These are phyloP conservation scores for Sarocladium strictum DNA, from an alignment of 2,329 filamentous ascomycete genomes.

Conservation along the genomic window DNA sequence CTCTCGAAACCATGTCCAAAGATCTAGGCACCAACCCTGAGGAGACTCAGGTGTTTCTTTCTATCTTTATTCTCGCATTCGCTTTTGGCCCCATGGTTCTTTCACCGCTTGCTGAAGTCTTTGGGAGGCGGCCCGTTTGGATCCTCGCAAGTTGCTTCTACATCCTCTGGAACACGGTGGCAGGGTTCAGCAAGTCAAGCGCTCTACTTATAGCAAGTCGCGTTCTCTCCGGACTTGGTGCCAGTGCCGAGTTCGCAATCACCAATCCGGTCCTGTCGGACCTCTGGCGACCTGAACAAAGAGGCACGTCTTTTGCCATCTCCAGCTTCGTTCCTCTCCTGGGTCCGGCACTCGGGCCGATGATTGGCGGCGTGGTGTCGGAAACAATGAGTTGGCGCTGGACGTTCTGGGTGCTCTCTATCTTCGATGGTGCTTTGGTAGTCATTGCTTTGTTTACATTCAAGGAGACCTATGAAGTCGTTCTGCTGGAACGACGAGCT, in stretches of 20 bases:
- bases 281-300: constrained; percentile 27
- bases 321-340: constrained; percentile 30
- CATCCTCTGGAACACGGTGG: constrained; percentile 30
- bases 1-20: constrained; percentile 23
- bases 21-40: constrained; percentile 23
- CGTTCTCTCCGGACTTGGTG: constrained; percentile 19
- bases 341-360: constrained; percentile 61
- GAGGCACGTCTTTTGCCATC: constrained; percentile 29
- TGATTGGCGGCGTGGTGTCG: constrained; percentile 60
- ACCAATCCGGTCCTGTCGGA: constrained; percentile 29
- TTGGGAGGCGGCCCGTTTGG: constrained; percentile 28
- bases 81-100: constrained; percentile 27
- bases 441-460: constrained; percentile 46
- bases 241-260: constrained; percentile 24
- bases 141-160: constrained; percentile 25
- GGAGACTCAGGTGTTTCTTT: constrained; percentile 25
- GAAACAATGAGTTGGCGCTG: constrained; percentile 61
- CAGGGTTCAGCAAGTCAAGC: constrained; percentile 23
- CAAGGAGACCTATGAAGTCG: constrained; percentile 54
- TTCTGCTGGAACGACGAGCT: constrained; percentile 33
- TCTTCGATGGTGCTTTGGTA: constrained; percentile 49
- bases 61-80: constrained; percentile 28
- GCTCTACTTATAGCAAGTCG: constrained; percentile 25
- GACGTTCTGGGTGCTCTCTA: constrained; percentile 62
- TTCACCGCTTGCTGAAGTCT: constrained; percentile 27